A percentile compares a stretch with the other conserved stretches of the same genome.
Evolutionary conservation across 208 protist genomes (phyloP).

Genomic region (Trypanosoma avium): DNA sequence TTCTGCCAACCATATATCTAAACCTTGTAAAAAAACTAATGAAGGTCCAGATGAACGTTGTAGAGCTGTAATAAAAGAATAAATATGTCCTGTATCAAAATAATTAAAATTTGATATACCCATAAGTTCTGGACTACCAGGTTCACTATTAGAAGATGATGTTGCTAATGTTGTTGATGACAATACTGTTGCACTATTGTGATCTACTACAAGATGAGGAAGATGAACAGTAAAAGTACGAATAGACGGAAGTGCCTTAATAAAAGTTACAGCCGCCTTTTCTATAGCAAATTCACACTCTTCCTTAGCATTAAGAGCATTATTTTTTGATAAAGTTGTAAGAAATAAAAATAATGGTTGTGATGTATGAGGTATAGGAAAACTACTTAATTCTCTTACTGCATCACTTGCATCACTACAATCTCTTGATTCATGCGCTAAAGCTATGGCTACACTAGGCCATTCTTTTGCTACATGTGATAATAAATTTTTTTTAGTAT

Average conservation of each 20-base stretch:
- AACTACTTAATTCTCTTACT: slow-evolving; percentile 50
- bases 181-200: slow-evolving; percentile 6
- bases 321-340: neutral
- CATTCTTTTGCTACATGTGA: slow-evolving; percentile 41
- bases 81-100: slow-evolving; percentile 55
- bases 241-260: slow-evolving; percentile 31
- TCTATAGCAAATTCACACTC: slow-evolving; percentile 21
- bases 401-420: slow-evolving; percentile 54
- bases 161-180: neutral
- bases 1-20: slow-evolving; percentile 59
- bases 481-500: slow-evolving; percentile 39
- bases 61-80: slow-evolving; percentile 47
- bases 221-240: slow-evolving; percentile 33
- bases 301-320: slow-evolving; percentile 22
- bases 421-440: slow-evolving; percentile 38
- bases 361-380: slow-evolving; percentile 55
- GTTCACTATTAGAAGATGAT: neutral
- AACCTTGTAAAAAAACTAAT: slow-evolving; percentile 61
- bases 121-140: neutral
- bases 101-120: slow-evolving; percentile 14
- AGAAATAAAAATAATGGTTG: slow-evolving; percentile 61
- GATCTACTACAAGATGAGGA: slow-evolving; percentile 46
- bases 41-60: slow-evolving; percentile 52
- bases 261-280: slow-evolving; percentile 18
- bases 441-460: slow-evolving; percentile 45